These are phyloP conservation scores for Cyclotella kingstonii DNA, from an alignment of 108 stramenopile genomes.

Conservation along the genomic window DNA sequence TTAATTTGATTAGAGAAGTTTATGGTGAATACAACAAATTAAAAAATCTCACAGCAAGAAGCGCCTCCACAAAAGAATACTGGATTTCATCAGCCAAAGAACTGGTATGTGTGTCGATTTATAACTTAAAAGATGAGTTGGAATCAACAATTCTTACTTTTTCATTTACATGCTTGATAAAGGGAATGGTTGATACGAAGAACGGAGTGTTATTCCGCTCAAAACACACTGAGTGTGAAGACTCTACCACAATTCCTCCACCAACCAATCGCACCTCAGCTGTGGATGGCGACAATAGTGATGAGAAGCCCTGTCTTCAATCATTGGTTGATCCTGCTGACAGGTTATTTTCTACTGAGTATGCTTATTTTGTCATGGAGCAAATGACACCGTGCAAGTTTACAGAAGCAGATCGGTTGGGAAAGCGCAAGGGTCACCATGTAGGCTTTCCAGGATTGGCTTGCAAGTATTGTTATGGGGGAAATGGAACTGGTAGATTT, in stretches of 20 bases:
- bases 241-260: background rate
- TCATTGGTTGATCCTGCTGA: constrained; percentile 37
- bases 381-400: constrained; percentile 45
- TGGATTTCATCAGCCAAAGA: constrained; percentile 41
- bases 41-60: constrained; percentile 34
- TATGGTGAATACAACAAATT: constrained; percentile 35
- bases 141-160: background rate
- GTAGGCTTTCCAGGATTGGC: constrained; percentile 43
- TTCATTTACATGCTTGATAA: background rate
- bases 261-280: too few species aligned
- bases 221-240: background rate
- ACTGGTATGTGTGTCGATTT: constrained; percentile 25
- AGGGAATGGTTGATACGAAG: constrained; percentile 35
- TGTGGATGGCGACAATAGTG: background rate
- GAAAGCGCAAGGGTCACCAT: constrained; percentile 42
- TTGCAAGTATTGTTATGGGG: constrained; percentile 39
- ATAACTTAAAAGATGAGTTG: too few species aligned
- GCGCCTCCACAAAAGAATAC: constrained; percentile 44
- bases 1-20: constrained; percentile 5
- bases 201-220: constrained; percentile 37
- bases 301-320: background rate
- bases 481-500: constrained; percentile 41
- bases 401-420: constrained; percentile 45
- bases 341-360: constrained; percentile 37
- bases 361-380: constrained; percentile 42